A percentile compares a stretch with the other conserved stretches of the same genome.
These are phyloP conservation scores for Pyrus pyrifolia DNA, from an alignment of 306 rosid species.

Conservation along the genomic window DNA sequence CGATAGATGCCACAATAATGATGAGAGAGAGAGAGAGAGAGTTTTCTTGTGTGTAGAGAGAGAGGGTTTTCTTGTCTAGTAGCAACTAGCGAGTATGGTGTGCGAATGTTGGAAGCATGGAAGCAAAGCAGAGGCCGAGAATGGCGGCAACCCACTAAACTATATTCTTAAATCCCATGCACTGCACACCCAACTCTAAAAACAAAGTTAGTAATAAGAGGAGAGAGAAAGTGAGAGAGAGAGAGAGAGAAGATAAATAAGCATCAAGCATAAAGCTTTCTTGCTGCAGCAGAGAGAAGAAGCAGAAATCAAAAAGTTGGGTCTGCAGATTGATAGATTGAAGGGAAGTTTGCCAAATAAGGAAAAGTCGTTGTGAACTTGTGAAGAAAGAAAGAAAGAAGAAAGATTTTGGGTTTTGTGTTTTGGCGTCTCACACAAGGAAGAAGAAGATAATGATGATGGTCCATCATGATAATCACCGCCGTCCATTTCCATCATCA, in stretches of 20 bases:
- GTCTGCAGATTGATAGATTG: neutral
- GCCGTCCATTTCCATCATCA: conserved; percentile 39
- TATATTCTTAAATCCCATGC: conserved; percentile 14
- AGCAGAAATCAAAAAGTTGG: conserved; percentile 7
- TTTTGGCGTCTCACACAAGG: conserved; percentile 18
- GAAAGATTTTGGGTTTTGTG: conserved; percentile 10
- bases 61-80: conserved; percentile 23
- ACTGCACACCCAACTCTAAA: neutral
- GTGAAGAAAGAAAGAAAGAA: no score
- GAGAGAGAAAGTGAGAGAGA: neutral
- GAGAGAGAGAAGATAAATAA: conserved; percentile 6
- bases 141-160: conserved; percentile 70
- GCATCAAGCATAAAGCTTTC: neutral
- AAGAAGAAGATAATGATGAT: conserved; percentile 25
- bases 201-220: neutral
- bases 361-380: neutral
- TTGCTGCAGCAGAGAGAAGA: neutral
- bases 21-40: conserved; percentile 21
- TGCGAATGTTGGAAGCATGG: conserved; percentile 96
- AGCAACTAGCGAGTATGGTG: conserved; percentile 20
- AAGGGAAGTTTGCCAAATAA: conserved; percentile 14
- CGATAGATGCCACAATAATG: conserved; percentile 39
- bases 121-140: conserved; percentile 64
- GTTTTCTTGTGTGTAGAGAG: neutral
- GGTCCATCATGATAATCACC: conserved; percentile 36